Conservation (phyloP, 164 flowering plant species). For the Houttuynia cordata region DNA sequence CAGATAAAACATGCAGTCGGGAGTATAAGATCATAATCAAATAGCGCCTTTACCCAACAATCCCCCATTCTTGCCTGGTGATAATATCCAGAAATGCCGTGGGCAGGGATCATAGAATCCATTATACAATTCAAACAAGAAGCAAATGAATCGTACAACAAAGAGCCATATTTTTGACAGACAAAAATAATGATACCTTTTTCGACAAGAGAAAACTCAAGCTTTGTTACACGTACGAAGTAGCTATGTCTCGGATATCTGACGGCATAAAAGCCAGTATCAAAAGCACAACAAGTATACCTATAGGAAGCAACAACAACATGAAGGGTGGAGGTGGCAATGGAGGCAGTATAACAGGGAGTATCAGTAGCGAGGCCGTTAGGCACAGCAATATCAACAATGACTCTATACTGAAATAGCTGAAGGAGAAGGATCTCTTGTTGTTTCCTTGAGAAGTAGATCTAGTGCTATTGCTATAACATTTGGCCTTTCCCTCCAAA, state of each 20-base stretch:
- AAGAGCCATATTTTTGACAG: neutral
- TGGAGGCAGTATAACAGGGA: conserved; percentile 75
- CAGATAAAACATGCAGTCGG: no score
- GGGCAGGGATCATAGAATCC: no score
- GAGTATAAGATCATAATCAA: no score
- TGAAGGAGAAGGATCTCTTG: conserved; percentile 19
- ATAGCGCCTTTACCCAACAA: no score
- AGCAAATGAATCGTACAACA: neutral
- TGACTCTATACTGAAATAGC: conserved; percentile 57
- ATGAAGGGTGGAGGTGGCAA: conserved; percentile 89
- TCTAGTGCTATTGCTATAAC: conserved; percentile 7
- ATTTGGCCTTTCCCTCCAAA: conserved; percentile 8
- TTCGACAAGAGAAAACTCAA: neutral
- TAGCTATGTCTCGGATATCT: conserved; percentile 33
- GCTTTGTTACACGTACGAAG: conserved; percentile 27
- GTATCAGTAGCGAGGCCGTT: conserved; percentile 56
- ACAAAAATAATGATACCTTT: conserved; percentile 1
- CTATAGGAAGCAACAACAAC: conserved; percentile 71
- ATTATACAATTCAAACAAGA: no score
- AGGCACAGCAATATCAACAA: conserved; percentile 44
- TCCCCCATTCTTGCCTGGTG: no score
- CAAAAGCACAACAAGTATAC: conserved; percentile 51
- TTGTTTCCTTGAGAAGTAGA: conserved; percentile 18
- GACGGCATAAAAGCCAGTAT: conserved; percentile 64
- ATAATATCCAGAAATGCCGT: no score